Evolutionary conservation across 1,139 yeast species (phyloP), one percentile per base, ranked within the genome.

Genomic region (Starmera stellimalicola): DNA sequence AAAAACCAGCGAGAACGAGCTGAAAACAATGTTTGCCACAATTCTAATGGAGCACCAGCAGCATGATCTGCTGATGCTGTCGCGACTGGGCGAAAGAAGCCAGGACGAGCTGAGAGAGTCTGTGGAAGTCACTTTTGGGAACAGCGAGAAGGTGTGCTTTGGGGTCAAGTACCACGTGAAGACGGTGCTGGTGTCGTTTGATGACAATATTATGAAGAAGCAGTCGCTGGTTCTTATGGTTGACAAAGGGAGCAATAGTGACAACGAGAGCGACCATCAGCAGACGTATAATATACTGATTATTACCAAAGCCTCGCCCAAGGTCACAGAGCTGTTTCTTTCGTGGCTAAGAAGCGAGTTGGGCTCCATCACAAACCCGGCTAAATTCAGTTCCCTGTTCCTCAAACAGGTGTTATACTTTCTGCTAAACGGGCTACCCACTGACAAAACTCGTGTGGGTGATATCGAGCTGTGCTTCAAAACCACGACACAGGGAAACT

Each of bases 321-420:
- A 43, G 18, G 22, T 45, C 19, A 38, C 36, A 10, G 34, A 27
- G 7, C 30, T 41, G 23, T 26, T 48, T 16, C 30, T 43, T 4
- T 45, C 48, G 7, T 52, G 57, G 57, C 33, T 55, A 6, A 47
- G 45, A 26, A 36, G 42, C 5, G 44, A 45, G 15, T 37, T 35
- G 12, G 56, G 58, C 11, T 33, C 43, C 6, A 31, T 54, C 5
- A 31, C 50, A 6, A 43, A 47, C 31, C 44, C 51, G 0, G 18
- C 54, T 17, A 30, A 24, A 10, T 48, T 56, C 25, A 41, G 44
- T 16, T 41, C 47, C 4, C 27, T 31, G 4, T 40, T 44, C 18
- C 49, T 54, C 36, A 37, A 51, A 9, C 41, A 35, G 1, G 39
- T 50, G 8, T 37, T 53, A 18, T 53, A 54, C 27, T 35, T 39